Base-by-base conservation (phyloP, 2,329 filamentous ascomycete species). In the Macrophomina phaseolina region DNA sequence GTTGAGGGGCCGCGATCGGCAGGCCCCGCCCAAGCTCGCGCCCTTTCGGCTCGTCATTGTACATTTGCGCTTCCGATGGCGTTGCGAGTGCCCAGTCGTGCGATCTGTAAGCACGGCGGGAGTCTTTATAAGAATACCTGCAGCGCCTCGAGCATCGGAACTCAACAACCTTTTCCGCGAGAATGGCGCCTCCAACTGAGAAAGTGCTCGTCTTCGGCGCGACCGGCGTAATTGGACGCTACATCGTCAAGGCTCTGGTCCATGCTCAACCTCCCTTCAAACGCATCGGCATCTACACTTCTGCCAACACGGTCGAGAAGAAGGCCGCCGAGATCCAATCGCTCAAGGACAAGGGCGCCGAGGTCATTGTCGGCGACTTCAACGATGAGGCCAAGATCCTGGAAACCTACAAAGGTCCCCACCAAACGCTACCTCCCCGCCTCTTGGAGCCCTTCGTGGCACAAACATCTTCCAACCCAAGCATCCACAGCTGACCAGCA, bases 251-350 rank as follows among this genome's bases (percentile, higher is more conserved):
- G 12, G 81, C 84, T n/a, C 80, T 88, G 46, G 72, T 86, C 48
- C 71, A 77, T 23, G 78, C 78, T 7, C 81, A 82, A 63, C 69
- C 74, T 1, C 42, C 66, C 9, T 87, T 88, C 72, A 74, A 78
- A 64, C 81, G 80, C 53, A 78, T 90, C 53, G 83, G 79, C 5
- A 81, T 90, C 58, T 87, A 81, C 74, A 90, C 88, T 0, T 88
- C 86, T 5, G 71, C 79, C 9, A 78, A 77, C 56, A 87, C 85
- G 0, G 77, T 81, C n/a, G 73, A 81, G 56, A 80, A 77, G 9
- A 90, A 90, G 70, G 68, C 77, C 1, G 74, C 79, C 0, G 76
- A 82, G 38, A 79, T 90, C 11, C 80, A 84, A 38, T 73, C 76
- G 1, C 76, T 84, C 70, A 80, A 83, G 70, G 70, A 74, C 23